These are phyloP conservation scores for Nigrospora sphaerica DNA, from an alignment of 2,329 filamentous ascomycete genomes.

Conservation along the genomic window DNA sequence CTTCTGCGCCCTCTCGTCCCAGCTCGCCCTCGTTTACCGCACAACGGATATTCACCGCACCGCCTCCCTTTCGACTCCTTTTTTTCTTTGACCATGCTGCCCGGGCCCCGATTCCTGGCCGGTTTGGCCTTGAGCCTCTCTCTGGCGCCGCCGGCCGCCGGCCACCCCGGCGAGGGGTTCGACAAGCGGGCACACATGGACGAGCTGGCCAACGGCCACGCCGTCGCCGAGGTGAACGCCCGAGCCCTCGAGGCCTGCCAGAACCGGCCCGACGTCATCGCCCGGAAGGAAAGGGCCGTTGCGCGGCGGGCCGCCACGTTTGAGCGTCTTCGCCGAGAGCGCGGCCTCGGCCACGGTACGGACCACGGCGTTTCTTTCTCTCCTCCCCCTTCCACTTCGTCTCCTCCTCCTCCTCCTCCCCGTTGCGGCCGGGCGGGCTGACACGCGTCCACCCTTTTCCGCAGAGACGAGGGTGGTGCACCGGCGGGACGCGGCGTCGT, in stretches of 20 bases:
- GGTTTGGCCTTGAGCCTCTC: constrained; percentile 12
- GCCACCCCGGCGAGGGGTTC: constrained; percentile 20
- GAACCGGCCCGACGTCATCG: constrained; percentile 27
- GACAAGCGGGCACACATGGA: constrained; percentile 17
- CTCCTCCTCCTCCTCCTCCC: no score
- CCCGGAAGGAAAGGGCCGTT: constrained; percentile 28
- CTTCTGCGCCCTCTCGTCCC: no score
- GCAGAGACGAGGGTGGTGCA: constrained; percentile 11
- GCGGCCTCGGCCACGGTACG: constrained; percentile 16
- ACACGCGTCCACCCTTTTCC: constrained; percentile 7
- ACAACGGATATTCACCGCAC: no score
- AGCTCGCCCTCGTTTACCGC: no score
- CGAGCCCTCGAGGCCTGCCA: constrained; percentile 30
- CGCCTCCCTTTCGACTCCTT: no score
- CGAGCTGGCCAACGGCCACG: constrained; percentile 17
- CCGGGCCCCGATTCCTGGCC: neutral
- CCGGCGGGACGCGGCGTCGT: constrained; percentile 26
- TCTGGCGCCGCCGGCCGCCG: constrained; percentile 11
- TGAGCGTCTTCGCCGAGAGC: constrained; percentile 27
- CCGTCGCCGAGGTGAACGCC: constrained; percentile 18
- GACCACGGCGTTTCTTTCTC: no score
- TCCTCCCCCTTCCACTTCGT: neutral
- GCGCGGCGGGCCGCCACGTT: constrained; percentile 30
- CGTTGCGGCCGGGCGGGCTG: no score
- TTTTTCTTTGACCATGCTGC: no score